Evolutionary conservation across 2,329 filamentous ascomycete species (phyloP).

Genomic region (Rhynchosporium agropyri): DNA sequence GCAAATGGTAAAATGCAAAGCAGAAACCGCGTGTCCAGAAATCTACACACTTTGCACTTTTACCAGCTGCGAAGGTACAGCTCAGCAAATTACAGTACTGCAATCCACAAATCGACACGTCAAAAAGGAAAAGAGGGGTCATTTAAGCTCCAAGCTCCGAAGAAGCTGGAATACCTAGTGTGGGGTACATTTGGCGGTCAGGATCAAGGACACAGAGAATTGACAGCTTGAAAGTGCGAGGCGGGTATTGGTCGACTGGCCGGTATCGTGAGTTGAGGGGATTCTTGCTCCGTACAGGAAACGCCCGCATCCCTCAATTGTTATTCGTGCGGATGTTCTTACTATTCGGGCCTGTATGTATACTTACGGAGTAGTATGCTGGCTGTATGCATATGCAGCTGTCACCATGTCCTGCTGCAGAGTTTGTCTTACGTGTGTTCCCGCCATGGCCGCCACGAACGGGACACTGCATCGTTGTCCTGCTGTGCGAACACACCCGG

Average conservation of each 20-base stretch:
- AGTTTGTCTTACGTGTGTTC: constrained; percentile 1
- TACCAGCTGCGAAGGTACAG: not conserved
- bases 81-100: constrained; percentile 1
- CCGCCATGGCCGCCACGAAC: constrained; percentile 9
- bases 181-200: constrained; percentile 38
- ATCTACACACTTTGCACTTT: not conserved
- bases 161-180: constrained; percentile 26
- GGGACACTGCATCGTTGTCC: constrained; percentile 6
- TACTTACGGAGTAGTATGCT: too few relatives aligned
- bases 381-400: constrained; percentile 14
- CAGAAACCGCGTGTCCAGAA: constrained; percentile 6
- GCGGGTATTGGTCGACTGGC: constrained; percentile 26
- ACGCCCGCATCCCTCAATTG: too few relatives aligned
- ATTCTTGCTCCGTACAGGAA: not conserved
- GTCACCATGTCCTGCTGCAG: constrained; percentile 2
- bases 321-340: too few relatives aligned
- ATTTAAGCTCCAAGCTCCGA: not conserved
- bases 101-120: constrained; percentile 29
- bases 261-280: constrained; percentile 14
- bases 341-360: too few relatives aligned
- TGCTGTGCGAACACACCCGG: constrained; percentile 4
- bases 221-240: constrained; percentile 15
- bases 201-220: constrained; percentile 24
- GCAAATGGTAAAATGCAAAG: not conserved
- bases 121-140: constrained; percentile 29